Evolutionary conservation across 2,329 filamentous ascomycete species (phyloP), one percentile per base, ranked within the genome.

Genomic region (Alternaria sp.): DNA sequence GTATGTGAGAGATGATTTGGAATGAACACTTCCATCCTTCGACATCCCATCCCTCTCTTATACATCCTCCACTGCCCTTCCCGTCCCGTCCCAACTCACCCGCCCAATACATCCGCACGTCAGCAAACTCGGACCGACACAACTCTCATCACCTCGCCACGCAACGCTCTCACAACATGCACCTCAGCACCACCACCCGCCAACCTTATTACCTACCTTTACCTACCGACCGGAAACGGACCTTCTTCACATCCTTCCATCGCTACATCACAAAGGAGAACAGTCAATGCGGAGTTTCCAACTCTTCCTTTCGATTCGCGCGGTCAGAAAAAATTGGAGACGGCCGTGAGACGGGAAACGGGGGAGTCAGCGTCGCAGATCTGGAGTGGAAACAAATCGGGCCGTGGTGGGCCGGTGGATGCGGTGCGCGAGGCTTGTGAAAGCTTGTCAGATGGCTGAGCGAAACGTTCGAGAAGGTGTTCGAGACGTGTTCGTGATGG

Each of bases 271-370:
- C 28, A 13, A 13, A 32, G 30, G 30, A 32, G 30, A 4, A 15
- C 30, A 32, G 4, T 17, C 15, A 19, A 32, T 23, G 21, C 43
- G 50, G 28, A 59, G 49, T 30, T 10, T 1, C 2, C 19, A 36
- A 1, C 45, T 28, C 36, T 13, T 7, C 36, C 53, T 4, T 36
- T 5, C 3, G n/a, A 51, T 61, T 21, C 15, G 11, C 5, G 11
- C 53, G 59, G 59, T 30, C n/a, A 17, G n/a, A 57, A 52, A 46
- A 23, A 21, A 57, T 21, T 51, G 25, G 59, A 57, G 59, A 61
- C 59, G 45, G 53, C 45, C 45, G 53, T 61, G 53, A 61, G 54
- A 57, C 53, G 45, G 23, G 36, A 61, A 61, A 56, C 53, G 53
- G 46, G 45, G n/a, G 54, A 50, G 57, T 61, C 45, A 40, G 59